Conservation (phyloP, 2,329 filamentous ascomycete species). For the Didymella arachidicola region DNA sequence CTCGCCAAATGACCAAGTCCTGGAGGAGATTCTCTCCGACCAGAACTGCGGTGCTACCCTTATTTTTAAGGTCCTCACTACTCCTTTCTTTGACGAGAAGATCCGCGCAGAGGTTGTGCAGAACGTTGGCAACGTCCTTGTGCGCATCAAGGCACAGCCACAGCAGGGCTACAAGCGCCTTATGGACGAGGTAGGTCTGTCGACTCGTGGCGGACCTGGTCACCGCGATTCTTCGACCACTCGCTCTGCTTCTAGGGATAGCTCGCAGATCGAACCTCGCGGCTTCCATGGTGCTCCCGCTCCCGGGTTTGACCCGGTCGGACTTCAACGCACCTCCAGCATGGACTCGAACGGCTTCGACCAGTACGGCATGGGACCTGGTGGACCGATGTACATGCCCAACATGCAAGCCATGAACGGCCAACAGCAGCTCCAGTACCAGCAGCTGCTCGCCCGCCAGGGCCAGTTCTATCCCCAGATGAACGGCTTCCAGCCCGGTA, state of each 20-base stretch:
- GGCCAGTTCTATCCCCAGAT: slow-evolving; percentile 57
- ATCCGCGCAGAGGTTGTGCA: slow-evolving; percentile 89
- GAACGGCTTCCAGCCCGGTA: slow-evolving; percentile 51
- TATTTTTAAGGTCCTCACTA: slow-evolving; percentile 98
- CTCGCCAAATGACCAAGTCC: slow-evolving; percentile 80
- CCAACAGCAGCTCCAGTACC: slow-evolving; percentile 64
- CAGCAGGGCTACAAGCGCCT: slow-evolving; percentile 96
- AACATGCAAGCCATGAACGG: slow-evolving; percentile 53
- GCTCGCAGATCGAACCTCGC: slow-evolving; percentile 44
- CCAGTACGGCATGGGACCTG: slow-evolving; percentile 52
- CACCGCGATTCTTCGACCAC: slow-evolving; percentile 49
- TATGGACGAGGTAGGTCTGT: slow-evolving; percentile 97
- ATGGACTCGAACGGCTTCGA: slow-evolving; percentile 60
- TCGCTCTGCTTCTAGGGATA: slow-evolving; percentile 49
- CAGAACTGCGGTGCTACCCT: slow-evolving; percentile 91
- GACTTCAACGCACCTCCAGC: slow-evolving; percentile 57
- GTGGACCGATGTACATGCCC: slow-evolving; percentile 46
- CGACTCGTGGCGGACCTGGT: slow-evolving; percentile 59
- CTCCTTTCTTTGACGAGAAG: slow-evolving; percentile 93
- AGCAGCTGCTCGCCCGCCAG: slow-evolving; percentile 62
- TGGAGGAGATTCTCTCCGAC: slow-evolving; percentile 91
- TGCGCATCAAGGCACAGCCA: slow-evolving; percentile 90
- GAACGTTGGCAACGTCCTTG: slow-evolving; percentile 86
- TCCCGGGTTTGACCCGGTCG: slow-evolving; percentile 52
- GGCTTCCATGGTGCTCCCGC: slow-evolving; percentile 49